Evolutionary conservation across 305 asterid genomes (phyloP), one percentile per base, ranked within the genome.

Genomic region (Striga hermonthica): DNA sequence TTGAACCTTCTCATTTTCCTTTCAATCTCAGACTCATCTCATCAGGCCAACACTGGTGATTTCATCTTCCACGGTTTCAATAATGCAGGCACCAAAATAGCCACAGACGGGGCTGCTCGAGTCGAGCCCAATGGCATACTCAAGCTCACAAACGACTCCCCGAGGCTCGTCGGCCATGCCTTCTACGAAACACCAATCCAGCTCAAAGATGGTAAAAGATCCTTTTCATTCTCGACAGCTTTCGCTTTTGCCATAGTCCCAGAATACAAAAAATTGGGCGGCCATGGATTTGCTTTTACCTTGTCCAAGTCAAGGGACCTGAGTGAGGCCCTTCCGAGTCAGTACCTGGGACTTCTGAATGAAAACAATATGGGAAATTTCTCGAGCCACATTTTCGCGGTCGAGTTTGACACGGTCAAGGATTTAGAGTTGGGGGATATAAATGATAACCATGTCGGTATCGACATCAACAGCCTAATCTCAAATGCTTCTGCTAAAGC

Each of bases 371-470:
- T 53, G 43, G 95, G 95, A 9, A 84, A 82, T 56, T 66, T 70
- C 47, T 78, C 96, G 37, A 86, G 84, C 69, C 91, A 86, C 66
- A 3, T 86, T 1, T 58, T 88, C 55, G 96, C 91, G 0, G 91
- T 88, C 22, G 91, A 88, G 40, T 84, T 88, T 57, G 95, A 88
- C 56, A 82, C 89, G 0, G 89, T 88, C n/a, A 64, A 59, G 65
- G 82, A 86, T 68, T 68, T 73, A 7, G 83, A 62, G 3, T 80
- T 88, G 40, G 64, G 65, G 56, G 96, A 88, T 62, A 84, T 86
- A 4, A 78, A 68, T 68, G 88, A 84, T 34, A 86, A 88, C 65
- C 96, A 86, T 78, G 74, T 88, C 57, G 96, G 96, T 28, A 68
- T 88, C 43, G 88, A 88, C 65, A n/a, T 88, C 62, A 81, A 88